These are phyloP conservation scores for Ustulina deusta DNA, from an alignment of 2,329 filamentous ascomycete species.

Conservation along the genomic window DNA sequence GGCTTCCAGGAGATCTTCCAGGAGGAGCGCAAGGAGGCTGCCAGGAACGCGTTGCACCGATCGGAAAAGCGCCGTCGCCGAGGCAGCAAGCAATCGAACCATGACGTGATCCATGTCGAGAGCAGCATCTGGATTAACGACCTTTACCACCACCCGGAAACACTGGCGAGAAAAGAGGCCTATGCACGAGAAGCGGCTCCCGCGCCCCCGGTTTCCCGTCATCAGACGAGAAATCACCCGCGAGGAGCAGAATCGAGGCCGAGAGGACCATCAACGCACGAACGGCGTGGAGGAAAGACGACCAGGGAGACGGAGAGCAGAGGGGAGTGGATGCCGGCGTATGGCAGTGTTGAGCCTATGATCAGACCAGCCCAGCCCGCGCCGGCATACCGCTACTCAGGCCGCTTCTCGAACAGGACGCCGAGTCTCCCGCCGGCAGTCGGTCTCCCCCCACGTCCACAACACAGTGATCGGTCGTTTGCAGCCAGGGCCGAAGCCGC, in stretches of 20 bases:
- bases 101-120: slow-evolving; percentile 26
- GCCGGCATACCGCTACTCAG: slow-evolving; percentile 22
- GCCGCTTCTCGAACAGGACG: slow-evolving; percentile 6
- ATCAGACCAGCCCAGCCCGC: slow-evolving; percentile 28
- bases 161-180: slow-evolving; percentile 35
- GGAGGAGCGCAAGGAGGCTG: slow-evolving; percentile 30
- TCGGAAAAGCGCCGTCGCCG: slow-evolving; percentile 14
- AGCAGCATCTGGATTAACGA: slow-evolving; percentile 43
- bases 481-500: not conserved
- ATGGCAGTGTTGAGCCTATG: slow-evolving; percentile 25
- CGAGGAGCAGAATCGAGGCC: not conserved
- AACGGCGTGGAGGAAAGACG: not conserved
- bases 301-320: not conserved
- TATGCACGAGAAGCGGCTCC: slow-evolving; percentile 34
- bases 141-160: slow-evolving; percentile 42
- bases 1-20: slow-evolving; percentile 35
- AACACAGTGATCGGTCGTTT: not conserved
- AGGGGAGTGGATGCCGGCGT: slow-evolving; percentile 15
- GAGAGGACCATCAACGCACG: slow-evolving; percentile 3
- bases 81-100: slow-evolving; percentile 4
- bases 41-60: slow-evolving; percentile 22
- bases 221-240: not conserved
- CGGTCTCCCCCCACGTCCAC: slow-evolving; percentile 22
- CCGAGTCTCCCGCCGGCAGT: slow-evolving; percentile 27
- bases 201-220: slow-evolving; percentile 38